These are phyloP conservation scores for Crithidia mellificae DNA, from an alignment of 208 protist species.

Conservation along the genomic window DNA sequence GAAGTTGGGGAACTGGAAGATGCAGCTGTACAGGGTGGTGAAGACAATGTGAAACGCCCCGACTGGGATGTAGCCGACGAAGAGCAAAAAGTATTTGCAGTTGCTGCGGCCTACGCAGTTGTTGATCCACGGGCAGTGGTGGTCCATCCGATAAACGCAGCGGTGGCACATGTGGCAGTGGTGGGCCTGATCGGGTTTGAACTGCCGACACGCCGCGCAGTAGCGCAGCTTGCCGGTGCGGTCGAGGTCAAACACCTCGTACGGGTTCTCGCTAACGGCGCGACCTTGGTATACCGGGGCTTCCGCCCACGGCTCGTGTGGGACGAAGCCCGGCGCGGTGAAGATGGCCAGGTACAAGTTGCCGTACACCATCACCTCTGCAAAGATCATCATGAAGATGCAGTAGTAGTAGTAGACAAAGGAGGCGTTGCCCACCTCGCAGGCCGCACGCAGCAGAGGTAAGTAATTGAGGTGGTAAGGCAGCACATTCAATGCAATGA, in stretches of 20 bases:
- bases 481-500: conserved; percentile 51
- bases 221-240: conserved; percentile 51
- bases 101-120: conserved; percentile 81
- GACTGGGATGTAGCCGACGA: conserved; percentile 71
- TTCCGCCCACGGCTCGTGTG: conserved; percentile 48
- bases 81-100: conserved; percentile 79
- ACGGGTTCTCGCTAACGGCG: conserved; percentile 48
- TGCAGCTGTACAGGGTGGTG: conserved; percentile 52
- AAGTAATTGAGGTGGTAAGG: conserved; percentile 60
- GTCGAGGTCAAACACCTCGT: conserved; percentile 58
- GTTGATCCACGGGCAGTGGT: conserved; percentile 91
- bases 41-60: conserved; percentile 64
- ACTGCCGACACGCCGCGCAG: conserved; percentile 71
- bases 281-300: conserved; percentile 24
- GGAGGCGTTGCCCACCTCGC: conserved; percentile 34
- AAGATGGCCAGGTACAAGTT: conserved; percentile 57
- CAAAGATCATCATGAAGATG: conserved; percentile 42
- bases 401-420: conserved; percentile 67
- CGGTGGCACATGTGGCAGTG: conserved; percentile 69
- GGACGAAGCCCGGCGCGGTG: conserved; percentile 67
- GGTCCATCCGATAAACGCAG: conserved; percentile 83
- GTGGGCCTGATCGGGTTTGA: conserved; percentile 84
- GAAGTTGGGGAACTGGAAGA: conserved; percentile 43
- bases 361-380: conserved; percentile 59
- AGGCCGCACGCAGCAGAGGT: conserved; percentile 34